phyloP scores from a whole-genome alignment of 257 asterid genomes.

The Ballota nigra region DNA sequence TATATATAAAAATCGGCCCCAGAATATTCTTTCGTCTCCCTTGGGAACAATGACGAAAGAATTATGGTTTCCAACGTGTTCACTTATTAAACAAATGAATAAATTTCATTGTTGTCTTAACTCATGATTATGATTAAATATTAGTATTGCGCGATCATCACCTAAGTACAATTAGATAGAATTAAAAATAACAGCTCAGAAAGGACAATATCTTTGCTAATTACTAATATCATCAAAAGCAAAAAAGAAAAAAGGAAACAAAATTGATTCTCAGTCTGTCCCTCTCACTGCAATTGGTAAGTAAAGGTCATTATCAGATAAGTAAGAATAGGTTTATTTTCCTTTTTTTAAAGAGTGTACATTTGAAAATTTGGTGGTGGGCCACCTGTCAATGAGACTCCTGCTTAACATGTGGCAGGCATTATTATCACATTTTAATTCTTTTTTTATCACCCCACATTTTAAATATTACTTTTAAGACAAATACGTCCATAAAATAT shows the following conservation, averaged over 20 bases:
- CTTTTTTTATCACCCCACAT: not conserved
- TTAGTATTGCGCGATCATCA: not conserved
- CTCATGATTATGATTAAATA: constrained; percentile 4
- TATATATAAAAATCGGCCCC: not conserved
- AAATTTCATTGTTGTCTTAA: not conserved
- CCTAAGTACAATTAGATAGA: not conserved
- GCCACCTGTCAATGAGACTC: not conserved
- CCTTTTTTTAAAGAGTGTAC: not conserved
- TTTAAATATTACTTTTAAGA: not conserved
- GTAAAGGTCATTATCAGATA: constrained; percentile 33
- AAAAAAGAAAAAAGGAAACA: not conserved
- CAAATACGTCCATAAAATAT: no score
- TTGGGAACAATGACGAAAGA: not conserved
- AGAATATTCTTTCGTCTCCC: not conserved
- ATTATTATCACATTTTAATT: not conserved
- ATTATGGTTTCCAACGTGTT: not conserved
- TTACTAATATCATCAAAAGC: not conserved
- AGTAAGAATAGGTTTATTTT: constrained; percentile 11
- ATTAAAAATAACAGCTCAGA: not conserved
- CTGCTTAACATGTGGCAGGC: not conserved
- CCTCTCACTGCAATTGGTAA: constrained; percentile 19
- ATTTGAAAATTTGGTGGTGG: constrained; percentile 8
- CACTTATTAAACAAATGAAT: not conserved
- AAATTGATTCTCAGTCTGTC: no score
- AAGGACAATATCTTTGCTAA: not conserved